Evolutionary conservation across 2,329 filamentous ascomycete species (phyloP).

Genomic region (Arachnomyces sp.): DNA sequence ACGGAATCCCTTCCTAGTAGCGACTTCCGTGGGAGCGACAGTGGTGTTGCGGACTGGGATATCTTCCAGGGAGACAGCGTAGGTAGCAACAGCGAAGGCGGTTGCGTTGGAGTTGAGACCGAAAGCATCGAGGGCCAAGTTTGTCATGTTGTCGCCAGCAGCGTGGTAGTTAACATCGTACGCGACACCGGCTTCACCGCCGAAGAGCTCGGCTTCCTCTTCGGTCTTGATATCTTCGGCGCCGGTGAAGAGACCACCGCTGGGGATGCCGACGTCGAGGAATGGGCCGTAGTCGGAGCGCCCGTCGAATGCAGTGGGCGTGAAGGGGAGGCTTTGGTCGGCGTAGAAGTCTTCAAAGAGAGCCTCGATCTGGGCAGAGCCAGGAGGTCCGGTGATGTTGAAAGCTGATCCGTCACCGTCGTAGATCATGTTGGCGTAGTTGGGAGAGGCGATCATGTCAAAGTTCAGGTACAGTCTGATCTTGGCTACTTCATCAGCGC

Average conservation of each 20-base stretch:
- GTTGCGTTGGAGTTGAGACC: conserved; percentile 46
- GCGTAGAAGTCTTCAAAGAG: conserved; percentile 63
- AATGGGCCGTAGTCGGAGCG: conserved; percentile 75
- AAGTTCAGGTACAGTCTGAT: conserved; percentile 64
- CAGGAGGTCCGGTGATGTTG: conserved; percentile 49
- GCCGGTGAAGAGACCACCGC: conserved; percentile 69
- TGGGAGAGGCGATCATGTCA: conserved; percentile 63
- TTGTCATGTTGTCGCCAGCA: conserved; percentile 45
- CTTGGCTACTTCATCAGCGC: conserved; percentile 46
- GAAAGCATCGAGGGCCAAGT: conserved; percentile 49
- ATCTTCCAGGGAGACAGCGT: conserved; percentile 56
- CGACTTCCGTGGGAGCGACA: background rate
- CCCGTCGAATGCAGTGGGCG: conserved; percentile 67
- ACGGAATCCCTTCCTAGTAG: too few relatives aligned
- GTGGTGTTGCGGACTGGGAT: conserved; percentile 49
- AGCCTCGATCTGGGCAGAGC: conserved; percentile 61
- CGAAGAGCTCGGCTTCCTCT: conserved; percentile 59
- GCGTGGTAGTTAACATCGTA: conserved; percentile 54
- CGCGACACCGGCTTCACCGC: conserved; percentile 56
- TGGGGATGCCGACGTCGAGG: conserved; percentile 63
- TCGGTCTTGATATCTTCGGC: conserved; percentile 69
- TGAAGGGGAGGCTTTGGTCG: conserved; percentile 55
- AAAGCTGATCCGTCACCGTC: conserved; percentile 52
- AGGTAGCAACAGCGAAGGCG: conserved; percentile 51
- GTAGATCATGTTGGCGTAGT: conserved; percentile 50